phyloP scores from a whole-genome alignment of 2,329 filamentous ascomycete species.

The Aspergillus neoniger region DNA sequence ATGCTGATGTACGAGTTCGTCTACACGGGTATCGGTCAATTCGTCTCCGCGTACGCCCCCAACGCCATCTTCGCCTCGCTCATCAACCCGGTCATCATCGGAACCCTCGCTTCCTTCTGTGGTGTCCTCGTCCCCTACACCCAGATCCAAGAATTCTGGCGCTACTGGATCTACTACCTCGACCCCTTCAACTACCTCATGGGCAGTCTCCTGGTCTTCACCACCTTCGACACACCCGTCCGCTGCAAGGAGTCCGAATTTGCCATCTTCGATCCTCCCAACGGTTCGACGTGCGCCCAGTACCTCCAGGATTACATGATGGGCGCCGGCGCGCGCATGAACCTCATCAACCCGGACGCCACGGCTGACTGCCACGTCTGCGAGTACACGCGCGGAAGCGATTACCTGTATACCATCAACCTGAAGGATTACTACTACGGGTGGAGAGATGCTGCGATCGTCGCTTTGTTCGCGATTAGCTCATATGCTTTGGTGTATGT shows the following conservation, averaged over 20 bases:
- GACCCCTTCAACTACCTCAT: conserved; percentile 37
- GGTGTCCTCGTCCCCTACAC: conserved; percentile 33
- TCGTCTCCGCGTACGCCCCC: conserved; percentile 74
- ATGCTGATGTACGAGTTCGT: conserved; percentile 72
- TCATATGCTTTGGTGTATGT: conserved; percentile 54
- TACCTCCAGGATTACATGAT: conserved; percentile 59
- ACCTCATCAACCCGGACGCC: conserved; percentile 62
- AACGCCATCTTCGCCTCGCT: conserved; percentile 69
- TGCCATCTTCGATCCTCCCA: conserved; percentile 35
- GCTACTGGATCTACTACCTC: conserved; percentile 36
- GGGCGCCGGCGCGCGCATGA: conserved; percentile 49
- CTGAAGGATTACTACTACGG: conserved; percentile 63
- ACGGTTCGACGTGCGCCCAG: conserved; percentile 55
- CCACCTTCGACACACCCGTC: conserved; percentile 26
- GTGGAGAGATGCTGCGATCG: conserved; percentile 65
- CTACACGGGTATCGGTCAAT: conserved; percentile 71
- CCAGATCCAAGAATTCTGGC: conserved; percentile 35
- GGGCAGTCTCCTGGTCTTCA: conserved; percentile 32
- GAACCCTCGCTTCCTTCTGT: conserved; percentile 34
- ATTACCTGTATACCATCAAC: conserved; percentile 63
- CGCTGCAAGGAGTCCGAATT: conserved; percentile 28
- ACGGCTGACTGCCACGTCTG: conserved; percentile 61
- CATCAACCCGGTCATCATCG: conserved; percentile 72
- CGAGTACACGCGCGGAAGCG: conserved; percentile 58
- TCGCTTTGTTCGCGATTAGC: conserved; percentile 57